Evolutionary conservation across 306 rosid genomes (phyloP), one percentile per base, ranked within the genome.

Genomic region (Cyclanthera cordifolia): DNA sequence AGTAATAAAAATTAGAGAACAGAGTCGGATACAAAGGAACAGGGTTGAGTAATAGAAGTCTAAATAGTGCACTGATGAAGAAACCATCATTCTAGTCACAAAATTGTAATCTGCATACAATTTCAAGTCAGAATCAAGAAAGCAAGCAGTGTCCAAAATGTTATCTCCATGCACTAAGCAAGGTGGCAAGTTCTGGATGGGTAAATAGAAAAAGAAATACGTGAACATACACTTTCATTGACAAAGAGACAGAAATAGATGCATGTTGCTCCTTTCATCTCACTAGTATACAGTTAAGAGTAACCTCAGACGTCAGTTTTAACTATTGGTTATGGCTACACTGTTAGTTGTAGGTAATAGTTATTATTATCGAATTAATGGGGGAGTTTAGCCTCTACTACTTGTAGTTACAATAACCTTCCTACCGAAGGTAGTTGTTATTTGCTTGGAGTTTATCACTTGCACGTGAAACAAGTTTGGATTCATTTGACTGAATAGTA

Each of bases 11-110:
- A 71, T 47, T 48, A 53, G 23, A 13, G 51, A 17, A 9, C 17
- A n/a, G n/a, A n/a, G n/a, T n/a, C n/a, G 37, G 45, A 67, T 58
- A 51, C 51, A 55, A 65, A 66, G 48, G 52, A 60, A 15, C 55
- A 43, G 4, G 37, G 21, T 67, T 24, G 9, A 48, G 55, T 47
- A 47, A 47, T 25, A 41, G 30, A 63, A 1, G 34, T 12, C 17
- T 63, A 39, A 39, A 63, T 43, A 20, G 52, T 41, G 12, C 50
- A 64, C 16, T 64, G 32, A 63, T 4, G 25, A 9, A 19, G 15
- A 41, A 64, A 21, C 70, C 32, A 43, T 39, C 11, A 39, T 61
- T 11, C 34, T 52, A 63, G 52, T 25, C 2, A 63, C 30, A 41
- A 37, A 34, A 61, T 11, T 20, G 30, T 61, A 39, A 39, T 39